Evolutionary conservation across 1,284 basidiomycete genomes (phyloP), one percentile per base, ranked within the genome.

Genomic region (Marasmius tenuissimus): DNA sequence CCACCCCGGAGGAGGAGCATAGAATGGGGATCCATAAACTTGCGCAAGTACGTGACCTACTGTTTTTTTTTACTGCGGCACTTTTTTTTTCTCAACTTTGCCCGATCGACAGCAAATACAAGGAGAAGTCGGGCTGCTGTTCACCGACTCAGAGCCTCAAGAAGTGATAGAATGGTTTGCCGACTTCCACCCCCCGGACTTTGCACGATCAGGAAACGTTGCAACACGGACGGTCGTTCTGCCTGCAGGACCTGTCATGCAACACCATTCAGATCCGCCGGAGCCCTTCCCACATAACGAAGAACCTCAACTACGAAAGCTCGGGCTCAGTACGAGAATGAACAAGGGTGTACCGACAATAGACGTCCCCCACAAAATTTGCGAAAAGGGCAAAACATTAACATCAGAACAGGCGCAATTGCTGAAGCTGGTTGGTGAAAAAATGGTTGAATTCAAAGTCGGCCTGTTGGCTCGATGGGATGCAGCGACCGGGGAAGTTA

Each of bases 111-210:
- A 97, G 92, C 87, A 91, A 81, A 88, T 98, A 74, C 89, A 93
- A 81, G 97, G 97, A 67, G 92, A 95, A 76, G 89, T 97, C 52
- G 97, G 97, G 52, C 76, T 99, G 48, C 81, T 99, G 69, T 94
- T 98, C 76, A 98, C 97, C 61, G 86, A 96, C 71, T 88, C 91
- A 58, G 86, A 89, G 65, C 93, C 95, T 9, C 81, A 89, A 67
- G 96, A 97, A 74, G 96, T 97, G 50, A 80, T 87, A 47, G 96
- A 93, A 63, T 99, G 97, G 97, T 99, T 98, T 78, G 86, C 87
- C 61, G 88, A 93, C 73, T 98, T 96, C 81, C 81, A 85, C 68
- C 92, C 92, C 72, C 86, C 91, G 53, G 96, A 98, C 76, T 99
- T 93, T 76, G 96, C 96, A 34, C 90, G 97, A 45, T 83, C 92